Conservation (phyloP, 257 asterid species). For the Mitragyna speciosa region DNA sequence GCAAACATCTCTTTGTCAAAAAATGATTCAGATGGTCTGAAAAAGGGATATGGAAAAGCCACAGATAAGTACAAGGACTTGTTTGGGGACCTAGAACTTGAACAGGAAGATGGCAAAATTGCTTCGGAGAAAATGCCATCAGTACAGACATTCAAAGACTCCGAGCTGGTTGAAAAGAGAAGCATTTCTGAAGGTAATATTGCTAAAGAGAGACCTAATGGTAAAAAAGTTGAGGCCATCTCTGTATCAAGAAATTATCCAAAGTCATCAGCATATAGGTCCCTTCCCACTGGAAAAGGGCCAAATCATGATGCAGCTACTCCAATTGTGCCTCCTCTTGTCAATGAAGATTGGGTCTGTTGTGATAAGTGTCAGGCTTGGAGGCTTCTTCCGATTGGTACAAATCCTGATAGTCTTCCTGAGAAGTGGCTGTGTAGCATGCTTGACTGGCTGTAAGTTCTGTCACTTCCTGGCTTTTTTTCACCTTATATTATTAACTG, state of each 20-base stretch:
- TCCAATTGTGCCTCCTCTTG: constrained; percentile 54
- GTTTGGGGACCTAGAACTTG: constrained; percentile 76
- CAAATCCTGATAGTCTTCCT: constrained; percentile 78
- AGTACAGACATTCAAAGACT: constrained; percentile 41
- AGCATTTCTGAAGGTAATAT: constrained; percentile 34
- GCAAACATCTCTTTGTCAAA: constrained; percentile 34
- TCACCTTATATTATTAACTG: not conserved
- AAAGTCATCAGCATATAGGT: constrained; percentile 38
- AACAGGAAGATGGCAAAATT: constrained; percentile 60
- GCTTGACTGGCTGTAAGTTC: constrained; percentile 99
- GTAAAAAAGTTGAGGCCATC: constrained; percentile 42
- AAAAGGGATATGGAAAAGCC: constrained; percentile 50
- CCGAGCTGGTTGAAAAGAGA: constrained; percentile 42
- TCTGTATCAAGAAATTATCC: constrained; percentile 36
- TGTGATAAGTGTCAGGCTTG: constrained; percentile 86
- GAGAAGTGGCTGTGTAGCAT: constrained; percentile 89
- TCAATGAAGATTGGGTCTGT: constrained; percentile 82
- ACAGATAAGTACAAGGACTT: constrained; percentile 66
- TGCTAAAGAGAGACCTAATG: constrained; percentile 45
- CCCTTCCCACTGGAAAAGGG: constrained; percentile 44
- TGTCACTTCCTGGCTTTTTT: constrained; percentile 11
- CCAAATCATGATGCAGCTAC: constrained; percentile 51
- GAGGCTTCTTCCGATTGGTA: constrained; percentile 96
- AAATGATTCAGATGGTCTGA: constrained; percentile 46
- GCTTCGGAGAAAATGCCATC: constrained; percentile 56